Evolutionary conservation across 2,329 filamentous ascomycete genomes (phyloP).

Genomic region (Alternaria novae-zelandiae): DNA sequence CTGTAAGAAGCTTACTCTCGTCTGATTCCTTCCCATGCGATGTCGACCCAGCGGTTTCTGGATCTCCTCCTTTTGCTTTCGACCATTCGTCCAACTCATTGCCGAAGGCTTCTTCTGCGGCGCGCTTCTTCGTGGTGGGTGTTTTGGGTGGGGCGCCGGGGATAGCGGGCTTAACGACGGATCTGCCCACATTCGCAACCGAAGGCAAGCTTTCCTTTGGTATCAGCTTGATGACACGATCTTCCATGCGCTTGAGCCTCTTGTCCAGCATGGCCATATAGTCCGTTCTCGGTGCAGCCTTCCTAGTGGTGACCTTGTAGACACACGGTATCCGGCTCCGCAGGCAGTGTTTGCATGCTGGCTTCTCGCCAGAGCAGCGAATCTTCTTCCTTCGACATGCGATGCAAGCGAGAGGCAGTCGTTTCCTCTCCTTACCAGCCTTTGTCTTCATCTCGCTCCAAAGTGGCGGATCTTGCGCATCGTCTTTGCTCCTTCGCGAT

Average conservation of each 20-base stretch:
- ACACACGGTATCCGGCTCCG: slow-evolving; percentile 93
- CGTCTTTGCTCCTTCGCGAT: slow-evolving; percentile 39
- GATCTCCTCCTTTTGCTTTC: slow-evolving; percentile 60
- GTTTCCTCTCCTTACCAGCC: slow-evolving; percentile 93
- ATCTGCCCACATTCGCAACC: slow-evolving; percentile 72
- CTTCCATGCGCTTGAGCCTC: slow-evolving; percentile 94
- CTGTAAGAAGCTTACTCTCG: slow-evolving; percentile 77
- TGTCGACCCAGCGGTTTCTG: slow-evolving; percentile 59
- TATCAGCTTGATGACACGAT: slow-evolving; percentile 93
- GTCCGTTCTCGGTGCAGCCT: slow-evolving; percentile 91
- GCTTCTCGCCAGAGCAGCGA: slow-evolving; percentile 95
- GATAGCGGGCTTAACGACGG: slow-evolving; percentile 81
- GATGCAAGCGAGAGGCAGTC: slow-evolving; percentile 91
- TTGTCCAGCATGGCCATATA: slow-evolving; percentile 99
- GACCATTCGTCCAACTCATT: slow-evolving; percentile 83
- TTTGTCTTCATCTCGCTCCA: slow-evolving; percentile 63
- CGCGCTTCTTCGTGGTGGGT: slow-evolving; percentile 74
- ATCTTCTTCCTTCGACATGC: slow-evolving; percentile 98
- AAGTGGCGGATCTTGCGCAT: slow-evolving; percentile 47
- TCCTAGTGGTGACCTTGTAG: slow-evolving; percentile 94
- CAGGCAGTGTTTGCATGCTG: slow-evolving; percentile 94
- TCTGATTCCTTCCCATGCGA: slow-evolving; percentile 62
- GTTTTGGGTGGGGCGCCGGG: slow-evolving; percentile 64
- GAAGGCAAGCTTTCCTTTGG: slow-evolving; percentile 82
- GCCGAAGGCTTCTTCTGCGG: slow-evolving; percentile 85